These are phyloP conservation scores for Takashimella tepidaria DNA, from an alignment of 1,284 basidiomycete species.

Conservation along the genomic window DNA sequence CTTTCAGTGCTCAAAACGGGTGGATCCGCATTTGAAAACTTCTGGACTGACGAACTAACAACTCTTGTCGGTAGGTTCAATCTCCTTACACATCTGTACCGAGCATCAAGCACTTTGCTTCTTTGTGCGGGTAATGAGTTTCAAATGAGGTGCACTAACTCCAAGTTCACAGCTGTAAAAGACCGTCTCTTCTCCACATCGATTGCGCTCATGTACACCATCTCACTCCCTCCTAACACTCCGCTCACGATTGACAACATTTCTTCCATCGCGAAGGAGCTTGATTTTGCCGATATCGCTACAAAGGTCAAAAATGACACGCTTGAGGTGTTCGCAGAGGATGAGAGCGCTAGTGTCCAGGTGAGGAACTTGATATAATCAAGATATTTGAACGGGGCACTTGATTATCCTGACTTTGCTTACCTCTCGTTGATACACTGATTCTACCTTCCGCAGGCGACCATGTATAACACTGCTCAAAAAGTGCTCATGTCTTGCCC, in stretches of 20 bases:
- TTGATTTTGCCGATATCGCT: conserved; percentile 57
- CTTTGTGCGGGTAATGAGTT: too few species aligned
- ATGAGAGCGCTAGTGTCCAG: conserved; percentile 89
- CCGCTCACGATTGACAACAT: conserved; percentile 51
- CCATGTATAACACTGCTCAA: conserved; percentile 82
- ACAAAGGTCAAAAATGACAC: conserved; percentile 61
- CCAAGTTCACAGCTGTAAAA: conserved; percentile 8
- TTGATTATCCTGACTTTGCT: not conserved
- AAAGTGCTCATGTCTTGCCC: conserved; percentile 63
- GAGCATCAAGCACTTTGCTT: too few species aligned
- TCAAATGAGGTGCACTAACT: conserved; percentile 1
- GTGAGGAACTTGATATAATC: too few species aligned
- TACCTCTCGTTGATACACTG: conserved; percentile 6
- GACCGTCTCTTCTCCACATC: conserved; percentile 87
- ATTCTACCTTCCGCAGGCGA: conserved; percentile 64
- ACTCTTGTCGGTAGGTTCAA: conserved; percentile 57
- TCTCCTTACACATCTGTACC: not conserved
- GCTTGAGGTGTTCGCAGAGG: conserved; percentile 74
- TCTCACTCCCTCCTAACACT: conserved; percentile 52
- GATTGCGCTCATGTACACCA: conserved; percentile 66
- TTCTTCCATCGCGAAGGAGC: conserved; percentile 53
- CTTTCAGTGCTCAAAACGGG: conserved; percentile 76
- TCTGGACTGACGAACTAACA: conserved; percentile 81
- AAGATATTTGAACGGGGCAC: too few species aligned
- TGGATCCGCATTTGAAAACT: conserved; percentile 79